Percentiles rank a stretch among this genome's conserved stretches.
Evolutionary conservation across 2,329 filamentous ascomycete species (phyloP).

Genomic region (Fusarium devonianum): DNA sequence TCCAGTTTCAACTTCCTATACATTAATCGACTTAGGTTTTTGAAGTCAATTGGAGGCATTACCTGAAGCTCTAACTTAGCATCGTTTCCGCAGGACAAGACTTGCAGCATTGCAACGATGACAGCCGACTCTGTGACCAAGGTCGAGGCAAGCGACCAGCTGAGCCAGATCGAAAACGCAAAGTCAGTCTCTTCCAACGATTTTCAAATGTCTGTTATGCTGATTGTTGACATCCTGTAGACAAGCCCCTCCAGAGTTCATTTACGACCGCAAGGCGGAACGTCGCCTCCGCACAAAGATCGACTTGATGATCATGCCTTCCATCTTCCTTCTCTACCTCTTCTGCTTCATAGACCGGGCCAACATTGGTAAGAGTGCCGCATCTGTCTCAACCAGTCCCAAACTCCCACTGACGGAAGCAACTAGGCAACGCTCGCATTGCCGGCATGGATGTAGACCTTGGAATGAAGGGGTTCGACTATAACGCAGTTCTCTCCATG

Average conservation of each 20-base stretch:
- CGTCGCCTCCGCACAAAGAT: constrained; percentile 4
- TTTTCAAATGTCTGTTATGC: not conserved
- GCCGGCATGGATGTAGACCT: constrained; percentile 64
- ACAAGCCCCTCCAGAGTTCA: not conserved
- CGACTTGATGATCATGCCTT: constrained; percentile 8
- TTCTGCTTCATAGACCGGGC: constrained; percentile 76
- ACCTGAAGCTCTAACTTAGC: too few species aligned
- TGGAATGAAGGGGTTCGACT: constrained; percentile 61
- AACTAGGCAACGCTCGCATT: constrained; percentile 55
- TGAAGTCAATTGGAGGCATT: not conserved
- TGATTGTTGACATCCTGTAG: not conserved
- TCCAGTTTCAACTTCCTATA: too few species aligned
- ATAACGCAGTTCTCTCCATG: constrained; percentile 63
- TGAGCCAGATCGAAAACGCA: constrained; percentile 2
- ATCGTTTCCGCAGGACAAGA: not conserved
- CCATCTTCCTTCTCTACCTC: constrained; percentile 25
- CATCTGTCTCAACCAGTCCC: not conserved
- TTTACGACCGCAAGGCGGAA: constrained; percentile 1
- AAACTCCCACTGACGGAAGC: not conserved
- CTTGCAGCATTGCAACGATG: not conserved
- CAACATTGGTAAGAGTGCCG: constrained; percentile 65
- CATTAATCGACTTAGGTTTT: too few species aligned
- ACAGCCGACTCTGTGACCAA: constrained; percentile 4
- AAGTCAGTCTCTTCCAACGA: not conserved
- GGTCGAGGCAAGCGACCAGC: not conserved